Evolutionary conservation across 305 asterid species (phyloP).

Genomic region (Fraxinus nigra): DNA sequence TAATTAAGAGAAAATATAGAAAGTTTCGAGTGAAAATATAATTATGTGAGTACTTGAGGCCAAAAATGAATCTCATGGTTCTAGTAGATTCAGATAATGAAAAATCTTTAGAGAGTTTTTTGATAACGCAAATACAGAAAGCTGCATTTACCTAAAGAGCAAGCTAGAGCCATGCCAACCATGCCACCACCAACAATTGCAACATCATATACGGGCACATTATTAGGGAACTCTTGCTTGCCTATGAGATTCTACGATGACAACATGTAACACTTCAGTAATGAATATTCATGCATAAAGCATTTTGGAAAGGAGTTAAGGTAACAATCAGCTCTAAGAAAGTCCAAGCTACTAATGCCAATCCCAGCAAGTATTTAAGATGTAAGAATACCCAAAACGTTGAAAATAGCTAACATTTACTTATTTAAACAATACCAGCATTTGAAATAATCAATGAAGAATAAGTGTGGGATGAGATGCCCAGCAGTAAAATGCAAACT

Average conservation of each 20-base stretch:
- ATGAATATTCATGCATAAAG: slow-evolving; percentile 12
- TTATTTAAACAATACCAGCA: neutral
- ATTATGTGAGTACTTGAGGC: slow-evolving; percentile 8
- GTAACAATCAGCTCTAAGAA: slow-evolving; percentile 1
- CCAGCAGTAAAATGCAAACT: neutral
- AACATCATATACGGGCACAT: slow-evolving; percentile 66
- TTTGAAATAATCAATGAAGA: slow-evolving; percentile 4
- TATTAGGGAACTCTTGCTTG: slow-evolving; percentile 27
- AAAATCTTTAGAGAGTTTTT: slow-evolving; percentile 7
- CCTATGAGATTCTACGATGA: slow-evolving; percentile 38
- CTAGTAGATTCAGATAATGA: neutral
- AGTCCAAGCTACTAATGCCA: slow-evolving; percentile 7
- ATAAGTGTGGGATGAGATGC: neutral
- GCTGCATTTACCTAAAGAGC: slow-evolving; percentile 65
- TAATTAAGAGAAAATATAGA: neutral
- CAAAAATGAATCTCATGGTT: slow-evolving; percentile 1
- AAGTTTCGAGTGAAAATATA: neutral
- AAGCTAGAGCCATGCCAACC: slow-evolving; percentile 99
- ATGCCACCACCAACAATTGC: slow-evolving; percentile 99
- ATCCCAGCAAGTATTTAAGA: neutral
- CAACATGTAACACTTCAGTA: slow-evolving; percentile 15
- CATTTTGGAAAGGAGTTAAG: neutral
- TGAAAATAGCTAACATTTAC: neutral
- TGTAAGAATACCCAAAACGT: slow-evolving; percentile 10
- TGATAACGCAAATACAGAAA: slow-evolving; percentile 16